Evolutionary conservation across 2,329 filamentous ascomycete genomes (phyloP).

Genomic region (Apiospora pterosperma): DNA sequence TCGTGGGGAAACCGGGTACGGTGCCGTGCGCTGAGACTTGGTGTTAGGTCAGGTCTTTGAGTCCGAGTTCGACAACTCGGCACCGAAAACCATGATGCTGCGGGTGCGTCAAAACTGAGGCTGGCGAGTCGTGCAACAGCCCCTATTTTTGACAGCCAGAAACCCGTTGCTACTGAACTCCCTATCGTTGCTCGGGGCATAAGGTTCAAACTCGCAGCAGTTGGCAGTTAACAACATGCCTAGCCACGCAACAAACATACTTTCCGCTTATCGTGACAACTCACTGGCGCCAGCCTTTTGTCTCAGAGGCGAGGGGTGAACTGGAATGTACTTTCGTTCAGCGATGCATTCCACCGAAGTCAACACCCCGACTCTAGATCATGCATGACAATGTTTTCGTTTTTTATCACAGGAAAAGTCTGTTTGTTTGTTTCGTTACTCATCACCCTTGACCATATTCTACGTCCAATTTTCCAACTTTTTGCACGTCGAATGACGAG

Average conservation of each 20-base stretch:
- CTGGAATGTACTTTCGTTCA: constrained; percentile 2
- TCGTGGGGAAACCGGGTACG: neutral
- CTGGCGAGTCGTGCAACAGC: neutral
- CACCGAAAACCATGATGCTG: neutral
- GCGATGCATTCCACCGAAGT: neutral
- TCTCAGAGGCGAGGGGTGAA: constrained; percentile 1
- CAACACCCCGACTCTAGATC: neutral
- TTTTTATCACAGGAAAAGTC: neutral
- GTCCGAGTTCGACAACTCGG: neutral
- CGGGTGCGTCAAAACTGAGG: neutral
- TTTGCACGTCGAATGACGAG: neutral
- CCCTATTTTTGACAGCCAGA: neutral
- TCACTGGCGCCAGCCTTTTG: neutral
- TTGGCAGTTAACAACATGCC: neutral
- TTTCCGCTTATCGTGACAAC: neutral
- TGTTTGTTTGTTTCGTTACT: neutral
- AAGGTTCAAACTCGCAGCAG: neutral
- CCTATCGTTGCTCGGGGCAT: neutral
- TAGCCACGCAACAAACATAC: neutral
- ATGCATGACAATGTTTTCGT: neutral
- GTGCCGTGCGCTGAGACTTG: neutral
- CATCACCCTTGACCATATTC: neutral
- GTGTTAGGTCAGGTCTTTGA: neutral
- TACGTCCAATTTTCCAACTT: neutral
- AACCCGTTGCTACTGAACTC: neutral